Conservation (phyloP, 345 rosid species). For the Nasturtium officinale region DNA sequence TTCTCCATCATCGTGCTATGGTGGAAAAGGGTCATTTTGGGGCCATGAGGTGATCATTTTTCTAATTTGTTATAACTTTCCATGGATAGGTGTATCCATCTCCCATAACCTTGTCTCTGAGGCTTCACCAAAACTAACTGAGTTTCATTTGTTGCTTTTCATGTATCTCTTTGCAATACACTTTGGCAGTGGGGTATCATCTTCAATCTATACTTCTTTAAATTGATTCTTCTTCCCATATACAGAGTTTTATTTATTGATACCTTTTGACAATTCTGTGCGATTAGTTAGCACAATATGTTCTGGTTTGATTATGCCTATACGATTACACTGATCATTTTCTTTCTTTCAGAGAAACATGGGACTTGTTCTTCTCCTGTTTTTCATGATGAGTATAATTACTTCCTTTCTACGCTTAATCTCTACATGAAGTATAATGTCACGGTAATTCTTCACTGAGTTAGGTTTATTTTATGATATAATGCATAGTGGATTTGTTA, state of each 20-base stretch:
- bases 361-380: conserved; percentile 92
- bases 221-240: not conserved
- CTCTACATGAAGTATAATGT: conserved; percentile 82
- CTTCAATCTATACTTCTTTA: conserved; percentile 39
- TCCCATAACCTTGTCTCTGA: not conserved
- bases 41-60: conserved; percentile 68
- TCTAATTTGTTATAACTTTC: not conserved
- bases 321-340: conserved; percentile 12
- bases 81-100: not conserved
- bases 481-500: conserved; percentile 7
- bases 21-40: conserved; percentile 76
- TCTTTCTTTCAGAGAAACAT: conserved; percentile 74
- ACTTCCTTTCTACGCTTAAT: conserved; percentile 69
- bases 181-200: conserved; percentile 82
- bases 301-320: conserved; percentile 15
- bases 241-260: conserved; percentile 6
- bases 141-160: conserved; percentile 41
- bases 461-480: conserved; percentile 1
- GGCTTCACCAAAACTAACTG: conserved; percentile 45
- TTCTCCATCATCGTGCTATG: conserved; percentile 60
- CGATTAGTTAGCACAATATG: conserved; percentile 8
- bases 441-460: conserved; percentile 60
- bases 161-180: conserved; percentile 46
- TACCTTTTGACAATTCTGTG: not conserved
- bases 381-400: conserved; percentile 72